Evolutionary conservation across 139 green algal genomes (phyloP).

Genomic region (Tetraselmis striata): DNA sequence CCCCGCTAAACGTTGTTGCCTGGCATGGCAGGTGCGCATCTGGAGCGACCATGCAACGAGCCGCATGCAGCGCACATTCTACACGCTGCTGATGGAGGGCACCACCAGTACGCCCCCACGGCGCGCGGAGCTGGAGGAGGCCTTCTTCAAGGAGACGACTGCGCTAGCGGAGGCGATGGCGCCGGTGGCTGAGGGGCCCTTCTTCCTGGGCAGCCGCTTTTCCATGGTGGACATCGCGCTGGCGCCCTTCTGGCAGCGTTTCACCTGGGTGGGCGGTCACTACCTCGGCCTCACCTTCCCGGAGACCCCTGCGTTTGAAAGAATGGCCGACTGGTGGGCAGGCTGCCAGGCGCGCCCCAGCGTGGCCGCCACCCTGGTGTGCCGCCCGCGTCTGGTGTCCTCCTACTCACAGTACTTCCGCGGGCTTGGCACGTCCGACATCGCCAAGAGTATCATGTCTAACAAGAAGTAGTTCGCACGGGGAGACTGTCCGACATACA

Average conservation of each 20-base stretch:
- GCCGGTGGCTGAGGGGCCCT: not conserved
- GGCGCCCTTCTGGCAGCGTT: slow-evolving; percentile 13
- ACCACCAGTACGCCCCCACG: not conserved
- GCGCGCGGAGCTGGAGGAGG: slow-evolving; percentile 2
- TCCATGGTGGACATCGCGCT: slow-evolving; percentile 11
- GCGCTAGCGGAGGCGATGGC: slow-evolving; percentile 9
- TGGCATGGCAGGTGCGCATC: slow-evolving; percentile 5
- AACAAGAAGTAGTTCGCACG: too few species aligned
- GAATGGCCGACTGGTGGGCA: slow-evolving; percentile 2
- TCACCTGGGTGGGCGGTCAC: slow-evolving; percentile 5
- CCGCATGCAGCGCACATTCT: slow-evolving; percentile 9
- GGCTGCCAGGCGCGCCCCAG: slow-evolving; percentile 3
- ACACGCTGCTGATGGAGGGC: slow-evolving; percentile 5
- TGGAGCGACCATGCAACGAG: slow-evolving; percentile 8
- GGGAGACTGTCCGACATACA: too few species aligned
- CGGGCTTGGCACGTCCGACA: slow-evolving; percentile 7
- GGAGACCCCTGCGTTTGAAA: not conserved
- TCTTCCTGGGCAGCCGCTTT: slow-evolving; percentile 10
- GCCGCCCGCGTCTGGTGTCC: slow-evolving; percentile 6
- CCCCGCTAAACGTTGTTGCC: not conserved
- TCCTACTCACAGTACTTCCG: slow-evolving; percentile 9
- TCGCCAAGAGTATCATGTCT: not conserved
- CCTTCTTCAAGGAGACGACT: slow-evolving; percentile 5
- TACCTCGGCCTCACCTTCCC: slow-evolving; percentile 13
- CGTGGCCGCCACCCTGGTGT: slow-evolving; percentile 4